Base-by-base conservation (phyloP, 768 basidiomycete species). In the Solioccasus polychromus region DNA sequence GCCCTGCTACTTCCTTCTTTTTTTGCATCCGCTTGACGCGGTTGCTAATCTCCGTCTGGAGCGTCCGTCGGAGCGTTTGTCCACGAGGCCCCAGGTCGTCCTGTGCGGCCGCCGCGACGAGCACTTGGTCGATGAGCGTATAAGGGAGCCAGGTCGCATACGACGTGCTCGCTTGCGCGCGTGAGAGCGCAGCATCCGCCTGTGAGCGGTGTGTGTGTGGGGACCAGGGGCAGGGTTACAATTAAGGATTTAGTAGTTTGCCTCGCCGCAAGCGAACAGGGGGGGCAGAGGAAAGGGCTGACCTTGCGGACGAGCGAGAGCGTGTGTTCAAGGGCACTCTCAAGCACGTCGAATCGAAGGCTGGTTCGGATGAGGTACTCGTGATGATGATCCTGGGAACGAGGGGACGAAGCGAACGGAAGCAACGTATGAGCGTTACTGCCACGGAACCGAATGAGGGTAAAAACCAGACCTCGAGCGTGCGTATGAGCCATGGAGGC, bases 401-500 rank as follows among this genome's bases (percentile, higher is more conserved):
- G 9, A 17, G 9, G 25, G 15, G 9, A n/a, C n/a, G n/a, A 25
- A 29, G 41, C 37, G 22, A 35, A 38, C 34, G 8, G 44, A 39
- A 35, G 20, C 20, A 36, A 32, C 11, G 18, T 10, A 28, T 48
- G 8, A 46, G 45, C n/a, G 17, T n/a, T 22, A 30, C 23, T 20
- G 22, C 9, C 35, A 37, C 40, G 50, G 37, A 18, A 35, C 39
- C 19, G 38, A 37, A 26, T 18, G 28, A 18, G 36, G 37, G 44
- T 15, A 18, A 24, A 8, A 23, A 54, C 7, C 63, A 42, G 55
- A 88, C 88, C 75, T 88, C 78, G 18, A 96, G 76, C 46, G 76
- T 78, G 44, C 80, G 79, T 40, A 88, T 73, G 32, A 99, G 72
- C 92, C 92, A 97, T 8, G 82, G 80, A 10, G 95, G 94, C 35